Evolutionary conservation across 2,329 filamentous ascomycete genomes (phyloP).

Genomic region (Hymenoscyphus fraxineus): DNA sequence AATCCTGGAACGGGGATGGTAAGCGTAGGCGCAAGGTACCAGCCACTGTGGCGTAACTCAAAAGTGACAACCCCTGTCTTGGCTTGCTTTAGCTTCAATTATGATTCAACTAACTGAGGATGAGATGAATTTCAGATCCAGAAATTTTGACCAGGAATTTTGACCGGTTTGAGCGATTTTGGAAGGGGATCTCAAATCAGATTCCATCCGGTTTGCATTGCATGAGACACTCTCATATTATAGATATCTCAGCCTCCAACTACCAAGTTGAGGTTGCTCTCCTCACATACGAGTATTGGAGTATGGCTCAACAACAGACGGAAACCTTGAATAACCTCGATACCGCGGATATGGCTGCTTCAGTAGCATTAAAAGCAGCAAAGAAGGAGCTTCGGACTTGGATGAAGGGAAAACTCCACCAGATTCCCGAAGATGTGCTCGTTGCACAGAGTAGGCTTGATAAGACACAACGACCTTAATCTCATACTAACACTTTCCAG

Average conservation of each 20-base stretch:
- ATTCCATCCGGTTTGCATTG: neutral
- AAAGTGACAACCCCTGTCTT: neutral
- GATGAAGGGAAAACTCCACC: slow-evolving; percentile 64
- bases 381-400: slow-evolving; percentile 72
- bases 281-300: too few species aligned
- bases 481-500: slow-evolving; percentile 41
- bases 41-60: neutral
- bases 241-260: too few species aligned
- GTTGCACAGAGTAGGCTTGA: slow-evolving; percentile 63
- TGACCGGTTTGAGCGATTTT: neutral
- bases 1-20: neutral
- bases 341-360: slow-evolving; percentile 22
- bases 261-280: too few species aligned
- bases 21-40: neutral
- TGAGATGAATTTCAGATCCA: neutral
- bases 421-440: slow-evolving; percentile 59
- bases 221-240: too few species aligned
- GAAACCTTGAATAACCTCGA: neutral
- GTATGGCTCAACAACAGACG: neutral
- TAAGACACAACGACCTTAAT: neutral
- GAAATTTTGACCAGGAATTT: neutral
- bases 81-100: neutral
- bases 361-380: slow-evolving; percentile 52
- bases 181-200: neutral
- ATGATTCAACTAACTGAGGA: neutral